Base-by-base conservation (phyloP, 2,329 filamentous ascomycete genomes). In the Calonectria montana region DNA sequence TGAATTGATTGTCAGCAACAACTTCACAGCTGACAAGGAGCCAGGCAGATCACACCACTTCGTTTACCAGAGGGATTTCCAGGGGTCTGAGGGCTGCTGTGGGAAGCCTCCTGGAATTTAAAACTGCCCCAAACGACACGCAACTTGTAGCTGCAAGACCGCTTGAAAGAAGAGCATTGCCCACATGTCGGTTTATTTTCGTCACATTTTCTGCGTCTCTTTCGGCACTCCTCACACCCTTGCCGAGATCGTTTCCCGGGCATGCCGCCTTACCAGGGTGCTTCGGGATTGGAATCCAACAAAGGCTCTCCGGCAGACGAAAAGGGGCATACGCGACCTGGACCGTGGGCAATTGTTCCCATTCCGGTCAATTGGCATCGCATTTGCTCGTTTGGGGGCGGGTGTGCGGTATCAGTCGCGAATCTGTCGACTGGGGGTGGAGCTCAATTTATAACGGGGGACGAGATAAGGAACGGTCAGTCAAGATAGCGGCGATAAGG, bases 191-290 rank as follows among this genome's bases (percentile, higher is more conserved):
- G 79, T 23, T 80, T 80, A 15, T 39, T 25, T 23, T 80, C 79
- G 55, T 80, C 79, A 21, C 79, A 80, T 62, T 80, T 80, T 13
- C 79, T 67, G 55, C 79, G 73, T 23, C 79, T 61, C 45, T 77
- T 77, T 70, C 79, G 69, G 59, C 79, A 80, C 74, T 80, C 79
- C 53, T 76, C 78, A 68, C 79, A 80, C 7, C 79, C 79, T 71
- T 76, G 74, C 31, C 79, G 73, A 62, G 79, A 80, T 65, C 79
- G 59, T 70, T 66, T 74, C 2, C 70, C 71, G 25, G 78, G 63
- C 79, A 80, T 80, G 43, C 41, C 31, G 43, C 39, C 25, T 55
- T 55, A 31, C 15, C 8, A 45, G 61, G 39, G 21, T 35, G 25
- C 16, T 55, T 21, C 21, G 18, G 47, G 47, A 29, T 16, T 39